Evolutionary conservation across 2,329 filamentous ascomycete species (phyloP).

Genomic region (Colletotrichum spinosum): DNA sequence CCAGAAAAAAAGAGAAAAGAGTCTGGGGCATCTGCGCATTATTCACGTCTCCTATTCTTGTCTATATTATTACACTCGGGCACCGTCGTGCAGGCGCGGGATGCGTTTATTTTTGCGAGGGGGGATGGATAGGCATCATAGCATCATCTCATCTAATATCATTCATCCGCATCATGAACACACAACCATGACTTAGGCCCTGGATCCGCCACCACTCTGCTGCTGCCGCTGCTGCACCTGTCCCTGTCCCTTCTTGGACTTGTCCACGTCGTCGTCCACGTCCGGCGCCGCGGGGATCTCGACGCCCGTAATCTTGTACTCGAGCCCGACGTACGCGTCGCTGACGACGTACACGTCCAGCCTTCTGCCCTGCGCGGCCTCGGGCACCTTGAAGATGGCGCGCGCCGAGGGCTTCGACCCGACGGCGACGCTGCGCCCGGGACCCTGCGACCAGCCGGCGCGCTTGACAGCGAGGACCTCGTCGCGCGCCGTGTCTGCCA

Average conservation of each 20-base stretch:
- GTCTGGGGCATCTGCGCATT: not conserved
- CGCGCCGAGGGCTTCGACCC: slow-evolving; percentile 64
- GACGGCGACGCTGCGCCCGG: slow-evolving; percentile 46
- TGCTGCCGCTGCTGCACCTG: slow-evolving; percentile 37
- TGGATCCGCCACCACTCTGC: slow-evolving; percentile 27
- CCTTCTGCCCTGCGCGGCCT: slow-evolving; percentile 64
- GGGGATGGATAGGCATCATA: not conserved
- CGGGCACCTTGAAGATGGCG: slow-evolving; percentile 71
- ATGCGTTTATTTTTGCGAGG: not conserved
- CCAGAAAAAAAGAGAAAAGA: not conserved
- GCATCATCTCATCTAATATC: slow-evolving; percentile 9
- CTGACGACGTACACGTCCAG: slow-evolving; percentile 84
- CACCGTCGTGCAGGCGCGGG: not conserved
- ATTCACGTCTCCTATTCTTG: not conserved
- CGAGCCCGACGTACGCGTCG: slow-evolving; percentile 87
- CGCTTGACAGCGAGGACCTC: slow-evolving; percentile 90
- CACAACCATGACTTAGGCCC: not conserved
- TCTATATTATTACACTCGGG: not conserved
- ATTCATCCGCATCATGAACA: slow-evolving; percentile 1
- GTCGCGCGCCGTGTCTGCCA: slow-evolving; percentile 74
- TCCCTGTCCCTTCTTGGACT: slow-evolving; percentile 53
- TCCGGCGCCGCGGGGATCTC: slow-evolving; percentile 63
- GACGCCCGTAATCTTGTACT: slow-evolving; percentile 60
- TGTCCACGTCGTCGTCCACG: slow-evolving; percentile 60
- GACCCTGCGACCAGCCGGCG: slow-evolving; percentile 72